Percentiles rank a stretch among this genome's conserved stretches.
Evolutionary conservation across 805 yeast species (phyloP).

Genomic region (Maudiozyma barnettii): DNA sequence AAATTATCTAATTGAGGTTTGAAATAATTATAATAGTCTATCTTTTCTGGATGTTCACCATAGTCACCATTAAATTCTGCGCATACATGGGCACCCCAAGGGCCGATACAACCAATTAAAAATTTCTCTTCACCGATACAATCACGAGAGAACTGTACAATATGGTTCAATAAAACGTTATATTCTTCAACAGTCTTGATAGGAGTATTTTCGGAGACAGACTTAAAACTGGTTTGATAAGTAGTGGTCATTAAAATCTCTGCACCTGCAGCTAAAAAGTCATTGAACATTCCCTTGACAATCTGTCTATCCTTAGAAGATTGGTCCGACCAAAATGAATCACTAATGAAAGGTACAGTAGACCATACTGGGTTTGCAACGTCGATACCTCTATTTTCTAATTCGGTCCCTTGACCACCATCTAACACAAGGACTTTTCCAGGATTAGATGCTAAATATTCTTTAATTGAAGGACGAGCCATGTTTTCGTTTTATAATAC

Average conservation of each 20-base stretch:
- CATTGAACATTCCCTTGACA: constrained; percentile 39
- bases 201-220: constrained; percentile 29
- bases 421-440: constrained; percentile 32
- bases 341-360: constrained; percentile 38
- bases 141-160: constrained; percentile 15
- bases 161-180: constrained; percentile 13
- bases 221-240: constrained; percentile 45
- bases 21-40: constrained; percentile 27
- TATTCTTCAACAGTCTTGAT: constrained; percentile 17
- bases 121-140: constrained; percentile 18
- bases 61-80: constrained; percentile 70
- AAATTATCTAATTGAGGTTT: constrained; percentile 36
- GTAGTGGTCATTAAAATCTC: constrained; percentile 47
- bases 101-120: constrained; percentile 55
- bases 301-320: constrained; percentile 31
- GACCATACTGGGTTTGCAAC: constrained; percentile 52
- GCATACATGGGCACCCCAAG: constrained; percentile 63
- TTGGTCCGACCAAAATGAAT: constrained; percentile 16
- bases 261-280: constrained; percentile 46
- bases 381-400: constrained; percentile 40
- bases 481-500: neutral
- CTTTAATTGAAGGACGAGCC: constrained; percentile 4
- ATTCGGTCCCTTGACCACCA: constrained; percentile 60
- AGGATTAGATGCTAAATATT: constrained; percentile 8
- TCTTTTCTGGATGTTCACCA: constrained; percentile 21